Evolutionary conservation across 306 rosid species (phyloP).

Genomic region (Trifolium dubium): DNA sequence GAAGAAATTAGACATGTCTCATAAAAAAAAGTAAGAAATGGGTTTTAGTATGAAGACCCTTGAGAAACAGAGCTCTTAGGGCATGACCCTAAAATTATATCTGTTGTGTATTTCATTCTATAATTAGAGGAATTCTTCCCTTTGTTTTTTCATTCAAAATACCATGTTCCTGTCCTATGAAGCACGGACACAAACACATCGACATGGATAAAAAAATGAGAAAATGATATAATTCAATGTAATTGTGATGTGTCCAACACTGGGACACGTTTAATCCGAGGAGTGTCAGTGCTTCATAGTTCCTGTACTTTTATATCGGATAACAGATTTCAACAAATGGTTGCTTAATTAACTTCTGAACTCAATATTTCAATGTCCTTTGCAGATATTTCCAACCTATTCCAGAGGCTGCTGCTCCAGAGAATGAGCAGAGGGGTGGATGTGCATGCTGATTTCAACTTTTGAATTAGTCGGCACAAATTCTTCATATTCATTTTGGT

Average conservation of each 20-base stretch:
- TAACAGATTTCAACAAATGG: neutral
- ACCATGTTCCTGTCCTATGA: neutral
- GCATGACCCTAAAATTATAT: neutral
- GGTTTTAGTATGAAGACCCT: neutral
- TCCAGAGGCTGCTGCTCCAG: conserved; percentile 67
- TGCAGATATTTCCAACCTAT: conserved; percentile 91
- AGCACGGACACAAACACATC: too few species aligned
- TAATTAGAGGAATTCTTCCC: neutral
- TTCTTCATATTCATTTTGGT: conserved; percentile 47
- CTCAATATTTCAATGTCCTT: conserved; percentile 16
- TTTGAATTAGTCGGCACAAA: conserved; percentile 19
- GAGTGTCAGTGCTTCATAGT: too few species aligned
- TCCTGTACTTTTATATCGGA: neutral
- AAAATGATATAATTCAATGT: too few species aligned
- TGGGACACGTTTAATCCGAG: too few species aligned
- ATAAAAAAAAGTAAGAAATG: too few species aligned
- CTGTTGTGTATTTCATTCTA: neutral
- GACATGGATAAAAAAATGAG: too few species aligned
- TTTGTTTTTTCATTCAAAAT: too few species aligned
- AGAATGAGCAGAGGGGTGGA: conserved; percentile 82
- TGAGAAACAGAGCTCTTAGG: neutral
- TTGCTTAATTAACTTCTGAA: neutral
- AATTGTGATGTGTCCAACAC: too few species aligned
- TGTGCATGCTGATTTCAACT: conserved; percentile 70
- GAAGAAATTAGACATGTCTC: too few species aligned